These are phyloP conservation scores for Zea luxurians DNA, from an alignment of 176 grass and related monocot genomes.

Conservation along the genomic window DNA sequence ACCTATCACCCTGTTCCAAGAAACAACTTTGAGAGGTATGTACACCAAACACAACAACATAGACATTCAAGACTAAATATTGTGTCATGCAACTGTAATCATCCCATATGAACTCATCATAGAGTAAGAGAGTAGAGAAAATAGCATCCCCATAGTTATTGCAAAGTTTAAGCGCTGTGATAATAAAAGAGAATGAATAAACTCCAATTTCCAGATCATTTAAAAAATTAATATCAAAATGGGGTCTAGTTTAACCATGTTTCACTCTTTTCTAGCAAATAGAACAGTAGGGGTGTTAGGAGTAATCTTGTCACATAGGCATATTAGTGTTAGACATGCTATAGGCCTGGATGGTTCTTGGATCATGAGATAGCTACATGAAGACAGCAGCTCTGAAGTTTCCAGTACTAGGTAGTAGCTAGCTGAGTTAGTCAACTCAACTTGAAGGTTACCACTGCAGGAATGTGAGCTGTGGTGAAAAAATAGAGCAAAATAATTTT, in stretches of 20 bases:
- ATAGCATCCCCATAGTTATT: constrained; percentile 12
- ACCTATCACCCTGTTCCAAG: constrained; percentile 62
- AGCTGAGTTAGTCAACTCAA: neutral
- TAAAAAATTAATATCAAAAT: constrained; percentile 25
- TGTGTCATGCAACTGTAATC: neutral
- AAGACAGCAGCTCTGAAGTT: neutral
- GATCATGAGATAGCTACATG: neutral
- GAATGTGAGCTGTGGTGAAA: neutral
- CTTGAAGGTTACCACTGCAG: neutral
- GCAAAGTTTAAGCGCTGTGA: neutral
- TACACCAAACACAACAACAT: neutral
- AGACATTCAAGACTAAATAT: neutral
- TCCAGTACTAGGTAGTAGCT: neutral
- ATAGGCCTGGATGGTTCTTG: neutral
- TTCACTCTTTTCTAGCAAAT: constrained; percentile 25
- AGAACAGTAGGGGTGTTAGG: neutral
- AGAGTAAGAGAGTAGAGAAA: neutral
- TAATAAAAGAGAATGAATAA: constrained; percentile 2
- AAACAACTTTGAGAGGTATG: constrained; percentile 34
- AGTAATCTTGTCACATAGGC: neutral
- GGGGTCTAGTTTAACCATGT: neutral
- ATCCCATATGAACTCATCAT: neutral
- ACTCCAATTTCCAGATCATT: neutral
- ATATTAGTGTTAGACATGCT: neutral
- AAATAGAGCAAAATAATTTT: neutral